Conservation (phyloP, 2,329 filamentous ascomycete genomes). For the Colletotrichum incanum region DNA sequence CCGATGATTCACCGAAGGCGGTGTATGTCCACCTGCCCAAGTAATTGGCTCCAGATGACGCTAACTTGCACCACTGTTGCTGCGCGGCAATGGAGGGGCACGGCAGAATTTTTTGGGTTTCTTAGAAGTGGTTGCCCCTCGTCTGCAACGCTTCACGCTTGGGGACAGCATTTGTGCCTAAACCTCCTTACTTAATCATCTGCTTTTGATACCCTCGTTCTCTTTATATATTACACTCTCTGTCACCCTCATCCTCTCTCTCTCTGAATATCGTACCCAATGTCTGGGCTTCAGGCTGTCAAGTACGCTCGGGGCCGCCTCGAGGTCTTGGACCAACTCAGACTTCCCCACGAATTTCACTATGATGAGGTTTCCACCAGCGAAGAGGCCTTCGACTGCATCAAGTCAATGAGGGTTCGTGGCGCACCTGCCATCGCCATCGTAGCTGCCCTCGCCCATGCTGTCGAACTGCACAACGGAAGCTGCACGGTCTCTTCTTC, state of each 20-base stretch:
- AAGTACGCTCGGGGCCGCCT: constrained; percentile 81
- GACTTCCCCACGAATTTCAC: constrained; percentile 83
- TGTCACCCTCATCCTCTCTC: not conserved
- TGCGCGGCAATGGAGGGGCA: constrained; percentile 42
- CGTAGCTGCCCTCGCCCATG: constrained; percentile 91
- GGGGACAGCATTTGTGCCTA: not conserved
- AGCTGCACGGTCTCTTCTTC: constrained; percentile 62
- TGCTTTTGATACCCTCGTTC: constrained; percentile 18
- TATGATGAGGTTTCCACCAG: constrained; percentile 81
- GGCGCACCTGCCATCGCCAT: constrained; percentile 96
- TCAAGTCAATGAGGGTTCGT: constrained; percentile 83
- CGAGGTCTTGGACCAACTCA: constrained; percentile 87
- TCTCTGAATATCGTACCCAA: constrained; percentile 44
- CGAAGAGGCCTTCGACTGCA: constrained; percentile 86
- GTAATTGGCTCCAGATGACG: constrained; percentile 32
- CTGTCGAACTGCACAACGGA: constrained; percentile 82
- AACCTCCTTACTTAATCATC: constrained; percentile 38
- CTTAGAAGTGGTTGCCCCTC: constrained; percentile 36
- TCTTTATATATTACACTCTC: not conserved
- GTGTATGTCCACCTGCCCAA: constrained; percentile 15
- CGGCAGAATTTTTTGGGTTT: constrained; percentile 46
- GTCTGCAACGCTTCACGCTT: not conserved
- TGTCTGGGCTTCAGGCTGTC: constrained; percentile 81
- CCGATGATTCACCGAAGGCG: constrained; percentile 33
- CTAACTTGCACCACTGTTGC: constrained; percentile 11